phyloP scores from a whole-genome alignment of 2,329 filamentous ascomycete species.

The Monilinia aucupariae region DNA sequence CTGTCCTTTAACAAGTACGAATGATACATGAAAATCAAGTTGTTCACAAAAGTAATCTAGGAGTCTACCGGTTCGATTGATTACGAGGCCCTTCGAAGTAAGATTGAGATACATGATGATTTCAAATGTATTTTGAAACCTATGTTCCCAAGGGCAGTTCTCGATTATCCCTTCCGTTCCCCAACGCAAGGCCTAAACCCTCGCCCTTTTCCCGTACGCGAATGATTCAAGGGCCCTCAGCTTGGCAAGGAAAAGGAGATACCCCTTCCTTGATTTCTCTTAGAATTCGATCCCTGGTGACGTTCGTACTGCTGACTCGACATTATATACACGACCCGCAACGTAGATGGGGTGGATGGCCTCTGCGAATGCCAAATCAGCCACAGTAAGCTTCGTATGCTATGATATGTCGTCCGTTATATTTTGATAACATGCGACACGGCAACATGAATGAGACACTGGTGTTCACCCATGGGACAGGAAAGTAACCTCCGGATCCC shows the following conservation, averaged over 20 bases:
- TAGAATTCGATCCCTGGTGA: background rate
- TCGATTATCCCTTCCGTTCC: background rate
- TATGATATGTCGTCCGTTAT: conserved; percentile 3
- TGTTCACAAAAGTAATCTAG: too few species aligned
- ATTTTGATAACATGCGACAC: conserved; percentile 7
- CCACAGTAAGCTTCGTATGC: conserved; percentile 3
- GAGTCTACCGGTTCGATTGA: too few species aligned
- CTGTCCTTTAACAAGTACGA: background rate
- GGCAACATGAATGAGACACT: conserved; percentile 9
- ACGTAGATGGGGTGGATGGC: background rate
- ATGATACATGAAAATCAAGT: background rate
- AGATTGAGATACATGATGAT: background rate
- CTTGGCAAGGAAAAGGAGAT: background rate
- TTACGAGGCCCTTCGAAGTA: too few species aligned
- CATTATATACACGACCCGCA: background rate
- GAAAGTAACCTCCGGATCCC: background rate
- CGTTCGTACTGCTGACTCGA: conserved; percentile 1
- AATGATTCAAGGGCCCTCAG: background rate
- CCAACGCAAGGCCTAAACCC: conserved; percentile 1
- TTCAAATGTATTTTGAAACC: background rate
- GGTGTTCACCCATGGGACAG: background rate
- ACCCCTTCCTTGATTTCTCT: background rate
- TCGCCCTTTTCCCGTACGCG: background rate
- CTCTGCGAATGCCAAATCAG: background rate
- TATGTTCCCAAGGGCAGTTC: background rate